A percentile compares a stretch with the other conserved stretches of the same genome.
Conservation (phyloP, 2,329 filamentous ascomycete genomes). For the Phaeosphaeriaceae sp. region DNA sequence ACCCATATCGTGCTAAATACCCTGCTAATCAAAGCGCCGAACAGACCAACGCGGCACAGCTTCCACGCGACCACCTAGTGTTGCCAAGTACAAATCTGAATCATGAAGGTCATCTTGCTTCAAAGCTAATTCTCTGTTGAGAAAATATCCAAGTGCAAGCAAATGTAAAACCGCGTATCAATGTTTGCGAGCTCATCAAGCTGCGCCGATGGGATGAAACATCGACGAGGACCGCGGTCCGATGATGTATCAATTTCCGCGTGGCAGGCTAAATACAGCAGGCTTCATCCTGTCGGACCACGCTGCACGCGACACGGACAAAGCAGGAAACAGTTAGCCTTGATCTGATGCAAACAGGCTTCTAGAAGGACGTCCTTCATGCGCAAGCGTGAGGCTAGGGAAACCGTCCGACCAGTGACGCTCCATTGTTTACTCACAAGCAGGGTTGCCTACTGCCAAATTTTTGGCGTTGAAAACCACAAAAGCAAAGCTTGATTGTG, state of each 20-base stretch:
- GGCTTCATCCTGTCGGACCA: constrained; percentile 11
- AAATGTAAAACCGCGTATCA: too few relatives aligned
- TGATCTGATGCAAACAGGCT: constrained; percentile 19
- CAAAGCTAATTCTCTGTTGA: constrained; percentile 11
- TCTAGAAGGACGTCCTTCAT: constrained; percentile 16
- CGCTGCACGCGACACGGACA: constrained; percentile 9
- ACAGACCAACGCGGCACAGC: constrained; percentile 25
- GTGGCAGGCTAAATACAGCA: constrained; percentile 14
- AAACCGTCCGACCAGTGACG: too few relatives aligned
- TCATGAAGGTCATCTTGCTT: constrained; percentile 5
- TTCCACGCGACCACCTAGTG: constrained; percentile 27
- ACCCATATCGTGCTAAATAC: constrained; percentile 10
- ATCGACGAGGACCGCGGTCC: constrained; percentile 4
- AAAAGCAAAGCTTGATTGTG: too few relatives aligned
- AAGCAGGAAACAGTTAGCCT: constrained; percentile 11
- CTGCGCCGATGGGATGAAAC: constrained; percentile 19
- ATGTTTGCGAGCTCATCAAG: constrained; percentile 1
- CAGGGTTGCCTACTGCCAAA: too few relatives aligned
- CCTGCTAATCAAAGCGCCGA: constrained; percentile 4
- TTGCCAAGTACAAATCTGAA: constrained; percentile 8
- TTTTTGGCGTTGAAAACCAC: too few relatives aligned
- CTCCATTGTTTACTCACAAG: too few relatives aligned
- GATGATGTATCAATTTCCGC: constrained; percentile 7
- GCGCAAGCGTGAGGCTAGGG: too few relatives aligned
- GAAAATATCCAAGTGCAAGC: constrained; percentile 12